Base-by-base conservation (phyloP, 2,329 filamentous ascomycete species). In the Aspergillus fructus region DNA sequence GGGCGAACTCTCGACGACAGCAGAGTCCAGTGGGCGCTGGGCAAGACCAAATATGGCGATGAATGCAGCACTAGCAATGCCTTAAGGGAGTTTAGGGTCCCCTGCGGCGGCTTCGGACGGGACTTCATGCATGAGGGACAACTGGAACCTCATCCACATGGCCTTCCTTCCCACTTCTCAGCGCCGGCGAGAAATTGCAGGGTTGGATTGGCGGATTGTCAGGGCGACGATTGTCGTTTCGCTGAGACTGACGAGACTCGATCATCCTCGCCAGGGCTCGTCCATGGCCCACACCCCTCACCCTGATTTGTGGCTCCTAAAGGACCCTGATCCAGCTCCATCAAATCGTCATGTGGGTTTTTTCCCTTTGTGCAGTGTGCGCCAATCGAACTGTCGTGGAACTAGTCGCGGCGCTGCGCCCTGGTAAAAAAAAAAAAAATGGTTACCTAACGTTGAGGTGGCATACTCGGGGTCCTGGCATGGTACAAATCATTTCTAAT, bases 271-370 rank as follows among this genome's bases (percentile, higher is more conserved):
- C 27, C 27, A 30, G 27, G 27, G 50, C 19, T 40, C 21, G 21
- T 48, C 42, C 8, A 30, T 24, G 42, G 33, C 41, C 51, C 51
- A 53, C 51, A 47, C 7, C 15, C 8, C 33, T 46, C 34, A 15
- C 33, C n/a, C 42, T 46, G 50, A 53, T 53, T 53, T 46, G 50
- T 37, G 42, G 33, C 17, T 4, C 23, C 23, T n/a, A 12, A 6
- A 45, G 30, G 51, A 53, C 51, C 51, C 51, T 53, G 51, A 53
- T 23, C 21, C 27, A 47, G 43, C 23, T 24, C 41, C 43, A 41
- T 40, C 27, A 39, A 40, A 19, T 17, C 41, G 33, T 12, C 42
- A 39, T 12, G 42, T 48, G 51, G 51, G 24, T n/a, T 53, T 30
- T 4, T 30, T 11, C 27, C 27, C 27, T 33, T 21, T 48, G 4